These are phyloP conservation scores for Schwanniomyces yamadae DNA, from an alignment of 805 yeast genomes.

Conservation along the genomic window DNA sequence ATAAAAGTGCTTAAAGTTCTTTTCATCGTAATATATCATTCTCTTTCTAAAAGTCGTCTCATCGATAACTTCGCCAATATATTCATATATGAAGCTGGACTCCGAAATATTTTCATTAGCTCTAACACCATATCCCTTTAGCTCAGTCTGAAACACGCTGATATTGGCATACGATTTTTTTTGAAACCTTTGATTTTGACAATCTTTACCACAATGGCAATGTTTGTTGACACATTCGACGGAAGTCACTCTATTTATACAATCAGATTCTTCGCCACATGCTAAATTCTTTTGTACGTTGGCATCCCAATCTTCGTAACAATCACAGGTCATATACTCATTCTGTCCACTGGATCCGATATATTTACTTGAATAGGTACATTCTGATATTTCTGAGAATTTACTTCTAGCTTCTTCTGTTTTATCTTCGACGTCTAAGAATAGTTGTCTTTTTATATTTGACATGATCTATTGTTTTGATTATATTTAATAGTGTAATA, in stretches of 20 bases:
- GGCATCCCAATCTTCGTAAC: constrained; percentile 53
- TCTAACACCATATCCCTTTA: constrained; percentile 88
- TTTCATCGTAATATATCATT: constrained; percentile 69
- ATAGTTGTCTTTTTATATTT: too few relatives aligned
- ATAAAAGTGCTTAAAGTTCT: constrained; percentile 77
- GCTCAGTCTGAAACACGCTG: constrained; percentile 78
- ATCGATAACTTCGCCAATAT: constrained; percentile 90
- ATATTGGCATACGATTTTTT: constrained; percentile 67
- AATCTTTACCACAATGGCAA: constrained; percentile 70
- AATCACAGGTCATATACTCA: constrained; percentile 90
- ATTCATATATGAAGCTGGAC: constrained; percentile 81
- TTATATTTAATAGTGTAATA: too few relatives aligned
- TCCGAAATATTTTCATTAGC: constrained; percentile 59
- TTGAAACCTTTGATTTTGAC: constrained; percentile 90
- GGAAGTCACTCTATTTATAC: constrained; percentile 89
- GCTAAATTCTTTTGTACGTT: constrained; percentile 50
- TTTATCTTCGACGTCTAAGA: constrained; percentile 47
- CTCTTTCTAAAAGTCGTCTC: constrained; percentile 72
- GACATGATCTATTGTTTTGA: too few relatives aligned
- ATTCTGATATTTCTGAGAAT: constrained; percentile 55
- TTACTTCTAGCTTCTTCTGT: constrained; percentile 67
- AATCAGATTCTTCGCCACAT: constrained; percentile 82
- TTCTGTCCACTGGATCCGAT: constrained; percentile 74
- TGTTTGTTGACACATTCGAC: constrained; percentile 81
- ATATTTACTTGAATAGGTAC: constrained; percentile 59